Evolutionary conservation across 2,329 filamentous ascomycete species (phyloP).

Genomic region (Botrytis aclada): DNA sequence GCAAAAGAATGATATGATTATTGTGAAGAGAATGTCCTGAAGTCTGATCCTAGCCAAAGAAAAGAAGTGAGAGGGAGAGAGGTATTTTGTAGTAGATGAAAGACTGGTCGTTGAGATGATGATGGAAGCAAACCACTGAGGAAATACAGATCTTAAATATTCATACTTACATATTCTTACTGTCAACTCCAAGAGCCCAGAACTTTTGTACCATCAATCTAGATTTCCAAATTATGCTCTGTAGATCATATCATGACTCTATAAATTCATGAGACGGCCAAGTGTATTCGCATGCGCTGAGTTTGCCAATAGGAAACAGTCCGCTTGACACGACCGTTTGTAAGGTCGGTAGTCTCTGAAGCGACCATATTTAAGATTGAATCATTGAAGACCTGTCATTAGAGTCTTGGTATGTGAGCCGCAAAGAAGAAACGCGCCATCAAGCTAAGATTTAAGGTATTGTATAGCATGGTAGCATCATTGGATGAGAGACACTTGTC

Average conservation of each 20-base stretch:
- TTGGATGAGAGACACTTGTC: constrained; percentile 11
- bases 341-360: constrained; percentile 23
- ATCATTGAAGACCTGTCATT: constrained; percentile 14
- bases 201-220: constrained; percentile 16
- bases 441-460: not conserved
- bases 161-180: constrained; percentile 22
- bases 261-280: constrained; percentile 37
- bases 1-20: constrained; percentile 29
- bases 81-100: constrained; percentile 31
- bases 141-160: constrained; percentile 35
- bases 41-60: constrained; percentile 22
- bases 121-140: constrained; percentile 29
- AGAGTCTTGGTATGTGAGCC: constrained; percentile 4
- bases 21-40: constrained; percentile 34
- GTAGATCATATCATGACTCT: constrained; percentile 28
- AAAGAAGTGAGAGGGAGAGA: constrained; percentile 26
- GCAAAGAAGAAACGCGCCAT: constrained; percentile 10
- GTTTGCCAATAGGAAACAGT: constrained; percentile 33
- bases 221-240: constrained; percentile 18
- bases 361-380: constrained; percentile 1
- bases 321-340: constrained; percentile 18
- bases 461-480: not conserved
- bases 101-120: constrained; percentile 31
- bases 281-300: constrained; percentile 35
- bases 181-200: constrained; percentile 19